Base-by-base conservation (phyloP, 164 flowering plant species). In the Magnolia kwangsiensis region DNA sequence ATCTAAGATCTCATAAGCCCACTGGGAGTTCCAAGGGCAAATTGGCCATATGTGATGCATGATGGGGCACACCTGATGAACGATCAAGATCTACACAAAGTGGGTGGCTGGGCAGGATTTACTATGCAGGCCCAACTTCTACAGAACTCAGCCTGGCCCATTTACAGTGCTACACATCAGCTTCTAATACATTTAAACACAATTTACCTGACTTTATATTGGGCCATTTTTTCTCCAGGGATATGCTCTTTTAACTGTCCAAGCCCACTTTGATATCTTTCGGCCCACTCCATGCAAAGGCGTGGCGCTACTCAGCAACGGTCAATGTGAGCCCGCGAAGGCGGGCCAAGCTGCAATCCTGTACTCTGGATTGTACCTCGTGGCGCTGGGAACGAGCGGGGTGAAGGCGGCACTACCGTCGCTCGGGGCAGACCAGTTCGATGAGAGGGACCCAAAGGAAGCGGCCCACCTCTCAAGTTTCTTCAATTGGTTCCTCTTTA, bases 371-470 rank as follows among this genome's bases (percentile, higher is more conserved):
- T 85, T 92, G 0, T 89, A 89, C 80, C 82, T 89, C 2, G 76
- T 90, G 7, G 94, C 94, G 51, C 65, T 90, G 1, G 96, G 92
- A 1, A 85, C 87, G 0, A 77, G 96, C 10, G 96, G 92, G 0
- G 77, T 92, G 16, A 89, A 88, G 69, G 92, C 92, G 0, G 91
- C 85, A 14, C 51, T 90, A 66, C 96, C 96, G 4, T 69, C 94
- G 1, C 78, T 92, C 4, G 96, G 96, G 19, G 96, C 96, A 0
- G 96, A 92, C 75, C 96, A 92, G 67, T 92, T 89, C 24, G 90
- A 92, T 58, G 84, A 83, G 29, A 83, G 51, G n/a, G 83, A 89
- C 79, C 88, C 90, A 14, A 81, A 84, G 58, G 90, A 85, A 75
- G 87, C 88, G 49, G 31, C 82, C 69, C 75, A 73, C 11, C 80